phyloP scores from a whole-genome alignment of 2,329 filamentous ascomycete genomes.

The Colletotrichum sp. region DNA sequence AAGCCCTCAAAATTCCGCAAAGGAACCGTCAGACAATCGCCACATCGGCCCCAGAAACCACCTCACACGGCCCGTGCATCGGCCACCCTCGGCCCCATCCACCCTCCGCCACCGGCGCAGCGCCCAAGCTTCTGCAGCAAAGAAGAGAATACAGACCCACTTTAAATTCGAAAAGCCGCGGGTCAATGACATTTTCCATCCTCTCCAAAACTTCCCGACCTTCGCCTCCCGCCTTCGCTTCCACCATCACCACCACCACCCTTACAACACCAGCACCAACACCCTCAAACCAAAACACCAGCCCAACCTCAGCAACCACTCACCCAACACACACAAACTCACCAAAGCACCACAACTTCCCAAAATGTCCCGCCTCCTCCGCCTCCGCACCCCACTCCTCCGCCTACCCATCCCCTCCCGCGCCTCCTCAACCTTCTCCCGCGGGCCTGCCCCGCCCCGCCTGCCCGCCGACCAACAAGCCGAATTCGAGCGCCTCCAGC shows the following conservation, averaged over 20 bases:
- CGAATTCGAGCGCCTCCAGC: slow-evolving; percentile 87
- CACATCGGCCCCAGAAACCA: too few species aligned
- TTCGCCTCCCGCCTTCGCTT: not conserved
- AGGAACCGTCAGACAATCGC: too few species aligned
- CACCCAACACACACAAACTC: not conserved
- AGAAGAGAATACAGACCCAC: not conserved
- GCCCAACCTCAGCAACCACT: not conserved
- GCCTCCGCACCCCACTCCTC: slow-evolving; percentile 13
- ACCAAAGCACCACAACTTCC: not conserved
- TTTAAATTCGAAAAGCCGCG: not conserved
- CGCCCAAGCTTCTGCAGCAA: not conserved
- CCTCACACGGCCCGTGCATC: not conserved
- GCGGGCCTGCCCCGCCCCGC: slow-evolving; percentile 77
- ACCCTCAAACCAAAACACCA: not conserved
- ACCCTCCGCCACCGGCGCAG: not conserved
- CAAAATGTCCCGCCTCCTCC: slow-evolving; percentile 30
- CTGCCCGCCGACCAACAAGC: slow-evolving; percentile 90
- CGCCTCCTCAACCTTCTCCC: slow-evolving; percentile 46
- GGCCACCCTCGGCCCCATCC: not conserved
- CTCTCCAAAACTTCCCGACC: not conserved
- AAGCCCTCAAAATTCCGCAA: too few species aligned
- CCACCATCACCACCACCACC: not conserved
- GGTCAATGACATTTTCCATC: slow-evolving; percentile 4
- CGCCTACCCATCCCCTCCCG: not conserved
- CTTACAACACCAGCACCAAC: not conserved